Evolutionary conservation across 2,329 filamentous ascomycete genomes (phyloP), one percentile per base, ranked within the genome.

Genomic region (Cordyceps farinosa): DNA sequence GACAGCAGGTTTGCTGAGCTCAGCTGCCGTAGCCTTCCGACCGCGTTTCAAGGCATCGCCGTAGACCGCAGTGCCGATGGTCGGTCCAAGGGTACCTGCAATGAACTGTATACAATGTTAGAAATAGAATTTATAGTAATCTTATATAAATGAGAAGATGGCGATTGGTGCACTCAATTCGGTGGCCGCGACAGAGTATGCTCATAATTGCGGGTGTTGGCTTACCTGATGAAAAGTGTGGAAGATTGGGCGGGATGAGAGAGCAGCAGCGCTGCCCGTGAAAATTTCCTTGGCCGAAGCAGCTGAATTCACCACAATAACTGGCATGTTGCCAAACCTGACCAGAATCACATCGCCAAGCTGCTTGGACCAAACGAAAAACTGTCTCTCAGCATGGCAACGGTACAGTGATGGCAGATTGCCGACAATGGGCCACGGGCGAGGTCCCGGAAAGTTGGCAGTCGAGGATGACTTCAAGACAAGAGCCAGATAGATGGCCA

Each of bases 1-100:
- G 48, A 61, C 57, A 5, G 57, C 57, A 5, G 57, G 57, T 9
- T 61, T 61, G 48, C 57, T 61, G 48, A 61, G 57, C 48, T 61
- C 57, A 15, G 57, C 48, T 7, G 57, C 57, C 1, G 57, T 61
- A 8, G 57, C 57, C 17, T 61, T 52, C 1, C 57, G 57, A 5
- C 47, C 57, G 30, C 57, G 57, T 29, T 60, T 61, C 47, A 61
- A n/a, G 3, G 47, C 57, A 30, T 53, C 47, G n/a, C 57, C 57
- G 30, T 61, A 61, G 13, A 52, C 57, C 0, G 57, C 57, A 11
- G 57, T 61, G 36, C 57, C 57, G 9, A 61, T 61, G 17, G 57
- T 61, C 22, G 57, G 57, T 1, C 57, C 57, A 2, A 61, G 48
- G 5, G 57, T 61, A 27, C 57, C 57, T 3, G 57, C 57, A 10